Evolutionary conservation across 2,329 filamentous ascomycete species (phyloP).

Genomic region (Aureobasidium pullulans): DNA sequence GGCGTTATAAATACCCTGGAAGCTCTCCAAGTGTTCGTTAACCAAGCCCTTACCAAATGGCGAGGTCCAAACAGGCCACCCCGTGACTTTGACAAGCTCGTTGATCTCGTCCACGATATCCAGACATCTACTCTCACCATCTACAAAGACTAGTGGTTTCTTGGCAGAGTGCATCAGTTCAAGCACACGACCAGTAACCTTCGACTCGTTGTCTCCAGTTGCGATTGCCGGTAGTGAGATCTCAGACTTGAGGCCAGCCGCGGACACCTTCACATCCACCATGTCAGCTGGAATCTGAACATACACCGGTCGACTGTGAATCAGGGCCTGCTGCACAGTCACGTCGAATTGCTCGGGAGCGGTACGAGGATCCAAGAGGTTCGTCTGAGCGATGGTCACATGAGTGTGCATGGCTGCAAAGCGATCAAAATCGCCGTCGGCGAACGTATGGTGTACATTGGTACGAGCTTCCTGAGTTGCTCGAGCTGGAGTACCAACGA

Average conservation of each 20-base stretch:
- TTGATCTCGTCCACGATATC: conserved; percentile 34
- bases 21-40: conserved; percentile 39
- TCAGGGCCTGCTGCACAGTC: conserved; percentile 65
- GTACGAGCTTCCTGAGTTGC: conserved; percentile 33
- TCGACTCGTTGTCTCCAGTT: conserved; percentile 71
- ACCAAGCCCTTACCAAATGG: conserved; percentile 46
- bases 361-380: conserved; percentile 61
- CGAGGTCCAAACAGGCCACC: conserved; percentile 43
- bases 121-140: conserved; percentile 69
- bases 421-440: conserved; percentile 65
- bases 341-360: conserved; percentile 72
- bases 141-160: conserved; percentile 70
- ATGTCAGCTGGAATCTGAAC: conserved; percentile 81
- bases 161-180: conserved; percentile 66
- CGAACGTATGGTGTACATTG: conserved; percentile 40
- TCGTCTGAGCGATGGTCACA: conserved; percentile 64
- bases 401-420: conserved; percentile 70
- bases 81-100: conserved; percentile 37
- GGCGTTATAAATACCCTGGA: conserved; percentile 34
- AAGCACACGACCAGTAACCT: conserved; percentile 70
- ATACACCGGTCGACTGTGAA: conserved; percentile 72
- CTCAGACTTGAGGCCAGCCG: conserved; percentile 59
- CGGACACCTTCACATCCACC: conserved; percentile 68
- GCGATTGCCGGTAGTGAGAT: conserved; percentile 58
- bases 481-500: conserved; percentile 39